Base-by-base conservation (phyloP, 164 flowering plant species). In the Vitis rupestris region DNA sequence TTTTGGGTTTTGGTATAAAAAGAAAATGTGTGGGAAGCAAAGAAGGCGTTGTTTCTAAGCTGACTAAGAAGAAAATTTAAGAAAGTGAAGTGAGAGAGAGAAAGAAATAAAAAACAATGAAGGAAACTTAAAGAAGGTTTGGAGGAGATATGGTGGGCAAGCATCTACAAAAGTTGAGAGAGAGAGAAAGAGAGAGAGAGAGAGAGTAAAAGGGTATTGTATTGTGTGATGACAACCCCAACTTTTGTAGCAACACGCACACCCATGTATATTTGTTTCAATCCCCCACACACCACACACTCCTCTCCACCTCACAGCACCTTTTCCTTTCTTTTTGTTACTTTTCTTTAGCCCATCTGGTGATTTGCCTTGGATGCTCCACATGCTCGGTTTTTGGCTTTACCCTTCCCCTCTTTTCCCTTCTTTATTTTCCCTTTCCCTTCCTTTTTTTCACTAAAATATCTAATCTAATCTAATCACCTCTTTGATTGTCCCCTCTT, bases 11-110 rank as follows among this genome's bases (percentile, higher is more conserved):
- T 81, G 80, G 80, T 64, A 76, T 74, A 67, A 67, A 64, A 47
- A 30, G 44, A 58, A 79, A 72, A 74, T 79, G 73, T 77, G 85
- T 84, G 89, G 85, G 86, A 76, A 75, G 75, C 72, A 82, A 80
- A 65, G 81, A 74, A 74, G 61, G 94, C 94, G 94, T 89, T 89
- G 89, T 72, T 86, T 81, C 76, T 77, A 90, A 81, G 94, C 94
- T 71, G 80, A 84, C 79, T 76, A 72, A 70, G 68, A 69, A 61
- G 44, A 37, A 37, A 67, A 67, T 57, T 48, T 30, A 51, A 57
- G 8, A 50, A 53, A 51, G 48, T 66, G 9, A 57, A 14, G 67
- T 63, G 58, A 64, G 44, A 66, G 59, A 51, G 49, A 75, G 72
- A 70, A 53, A 66, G 27, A 63, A 53, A 70, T 17, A 51, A 59